Evolutionary conservation across 495 filamentous ascomycete species (phyloP).

Genomic region (Podospora pseudoanserina): DNA sequence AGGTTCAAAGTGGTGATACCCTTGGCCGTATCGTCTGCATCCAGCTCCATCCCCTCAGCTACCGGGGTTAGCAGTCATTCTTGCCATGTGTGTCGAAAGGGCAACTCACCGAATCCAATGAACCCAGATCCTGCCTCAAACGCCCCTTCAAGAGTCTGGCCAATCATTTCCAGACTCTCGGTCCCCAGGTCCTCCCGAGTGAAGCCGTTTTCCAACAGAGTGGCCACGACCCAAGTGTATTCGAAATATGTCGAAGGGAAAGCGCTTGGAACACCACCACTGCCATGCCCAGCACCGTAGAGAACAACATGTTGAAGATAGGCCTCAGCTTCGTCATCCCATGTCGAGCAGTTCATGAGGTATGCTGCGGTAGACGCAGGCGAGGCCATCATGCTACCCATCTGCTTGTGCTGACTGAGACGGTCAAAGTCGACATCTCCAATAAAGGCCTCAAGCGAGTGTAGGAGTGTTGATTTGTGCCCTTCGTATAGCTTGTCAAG

Average conservation of each 20-base stretch:
- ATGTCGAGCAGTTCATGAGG: background rate
- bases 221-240: background rate
- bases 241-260: background rate
- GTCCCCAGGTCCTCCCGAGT: no score
- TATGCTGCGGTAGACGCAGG: background rate
- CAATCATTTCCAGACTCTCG: no score
- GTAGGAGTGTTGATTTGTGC: background rate
- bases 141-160: no score
- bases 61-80: no score
- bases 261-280: background rate
- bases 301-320: background rate
- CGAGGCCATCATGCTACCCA: background rate
- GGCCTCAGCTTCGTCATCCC: background rate
- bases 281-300: background rate
- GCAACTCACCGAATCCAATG: no score
- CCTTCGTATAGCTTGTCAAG: no score
- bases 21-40: no score
- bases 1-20: no score
- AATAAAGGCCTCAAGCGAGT: background rate
- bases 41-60: no score
- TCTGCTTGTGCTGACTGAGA: background rate
- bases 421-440: background rate
- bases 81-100: no score
- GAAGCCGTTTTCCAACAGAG: no score
- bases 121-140: no score